phyloP scores from a whole-genome alignment of 345 rosid species.

The Linum tenue region DNA sequence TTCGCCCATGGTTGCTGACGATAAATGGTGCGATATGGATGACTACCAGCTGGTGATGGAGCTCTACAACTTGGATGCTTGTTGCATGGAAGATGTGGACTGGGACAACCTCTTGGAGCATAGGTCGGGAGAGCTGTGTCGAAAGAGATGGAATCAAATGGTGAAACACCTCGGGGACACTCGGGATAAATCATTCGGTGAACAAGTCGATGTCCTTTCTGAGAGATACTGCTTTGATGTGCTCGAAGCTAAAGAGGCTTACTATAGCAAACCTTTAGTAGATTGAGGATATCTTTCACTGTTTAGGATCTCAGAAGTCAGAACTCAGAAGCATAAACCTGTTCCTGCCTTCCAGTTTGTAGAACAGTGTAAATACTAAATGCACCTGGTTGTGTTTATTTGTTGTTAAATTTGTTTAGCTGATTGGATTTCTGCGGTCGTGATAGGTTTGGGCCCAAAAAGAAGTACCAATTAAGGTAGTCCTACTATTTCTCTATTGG shows the following conservation, averaged over 20 bases:
- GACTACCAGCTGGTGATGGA: slow-evolving; percentile 51
- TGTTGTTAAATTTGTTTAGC: too few species aligned
- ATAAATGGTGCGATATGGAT: slow-evolving; percentile 63
- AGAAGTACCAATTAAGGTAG: too few species aligned
- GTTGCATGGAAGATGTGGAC: slow-evolving; percentile 69
- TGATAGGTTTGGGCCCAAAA: too few species aligned
- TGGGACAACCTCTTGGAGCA: slow-evolving; percentile 63
- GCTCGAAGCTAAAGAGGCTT: slow-evolving; percentile 52
- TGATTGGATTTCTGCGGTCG: too few species aligned
- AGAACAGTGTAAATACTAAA: too few species aligned
- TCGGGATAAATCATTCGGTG: slow-evolving; percentile 38
- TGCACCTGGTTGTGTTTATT: too few species aligned
- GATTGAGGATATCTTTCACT: background rate
- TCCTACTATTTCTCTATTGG: too few species aligned
- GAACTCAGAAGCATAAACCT: too few species aligned
- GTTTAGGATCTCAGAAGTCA: too few species aligned
- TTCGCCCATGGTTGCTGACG: slow-evolving; percentile 59
- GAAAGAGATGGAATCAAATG: slow-evolving; percentile 66
- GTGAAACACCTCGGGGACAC: slow-evolving; percentile 39
- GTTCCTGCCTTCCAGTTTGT: too few species aligned
- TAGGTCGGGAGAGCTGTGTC: slow-evolving; percentile 54
- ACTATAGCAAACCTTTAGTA: slow-evolving; percentile 29
- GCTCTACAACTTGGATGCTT: slow-evolving; percentile 52
- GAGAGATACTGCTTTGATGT: slow-evolving; percentile 46
- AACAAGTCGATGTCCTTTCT: slow-evolving; percentile 51